phyloP scores from a whole-genome alignment of 2,329 filamentous ascomycete species.

The Ophiocordyceps camponoti-floridani region DNA sequence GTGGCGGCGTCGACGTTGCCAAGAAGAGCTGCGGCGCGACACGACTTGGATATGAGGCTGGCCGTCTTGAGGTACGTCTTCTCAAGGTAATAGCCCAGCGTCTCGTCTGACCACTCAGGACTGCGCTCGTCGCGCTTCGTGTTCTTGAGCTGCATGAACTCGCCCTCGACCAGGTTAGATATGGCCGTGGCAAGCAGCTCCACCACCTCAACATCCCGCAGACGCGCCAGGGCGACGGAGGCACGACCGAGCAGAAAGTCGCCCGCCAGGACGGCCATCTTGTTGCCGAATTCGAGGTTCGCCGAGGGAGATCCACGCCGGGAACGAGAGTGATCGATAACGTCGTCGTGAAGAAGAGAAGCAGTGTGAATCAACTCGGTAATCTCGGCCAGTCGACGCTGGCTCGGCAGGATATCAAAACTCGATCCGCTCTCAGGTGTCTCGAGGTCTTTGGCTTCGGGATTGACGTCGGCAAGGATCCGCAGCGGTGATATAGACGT shows the following conservation, averaged over 20 bases:
- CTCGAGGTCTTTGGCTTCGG: constrained; percentile 21
- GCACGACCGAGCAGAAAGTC: constrained; percentile 88
- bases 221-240: constrained; percentile 77
- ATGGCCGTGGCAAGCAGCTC: constrained; percentile 93
- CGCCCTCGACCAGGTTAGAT: constrained; percentile 91
- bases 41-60: constrained; percentile 89
- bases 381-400: constrained; percentile 85
- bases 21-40: constrained; percentile 72
- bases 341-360: constrained; percentile 91
- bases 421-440: constrained; percentile 12
- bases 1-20: constrained; percentile 60
- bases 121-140: constrained; percentile 74
- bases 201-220: constrained; percentile 85
- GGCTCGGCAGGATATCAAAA: constrained; percentile 72
- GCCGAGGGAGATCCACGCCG: constrained; percentile 73
- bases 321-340: constrained; percentile 82
- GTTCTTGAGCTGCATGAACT: constrained; percentile 99
- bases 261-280: constrained; percentile 96
- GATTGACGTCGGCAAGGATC: constrained; percentile 67
- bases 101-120: constrained; percentile 74
- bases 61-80: constrained; percentile 98
- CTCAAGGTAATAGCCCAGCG: constrained; percentile 83
- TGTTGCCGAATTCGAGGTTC: constrained; percentile 93
- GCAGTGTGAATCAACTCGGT: constrained; percentile 95
- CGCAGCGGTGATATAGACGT: constrained; percentile 33